These are phyloP conservation scores for Verticillium nonalfalfae DNA, from an alignment of 2,329 filamentous ascomycete species.

Conservation along the genomic window DNA sequence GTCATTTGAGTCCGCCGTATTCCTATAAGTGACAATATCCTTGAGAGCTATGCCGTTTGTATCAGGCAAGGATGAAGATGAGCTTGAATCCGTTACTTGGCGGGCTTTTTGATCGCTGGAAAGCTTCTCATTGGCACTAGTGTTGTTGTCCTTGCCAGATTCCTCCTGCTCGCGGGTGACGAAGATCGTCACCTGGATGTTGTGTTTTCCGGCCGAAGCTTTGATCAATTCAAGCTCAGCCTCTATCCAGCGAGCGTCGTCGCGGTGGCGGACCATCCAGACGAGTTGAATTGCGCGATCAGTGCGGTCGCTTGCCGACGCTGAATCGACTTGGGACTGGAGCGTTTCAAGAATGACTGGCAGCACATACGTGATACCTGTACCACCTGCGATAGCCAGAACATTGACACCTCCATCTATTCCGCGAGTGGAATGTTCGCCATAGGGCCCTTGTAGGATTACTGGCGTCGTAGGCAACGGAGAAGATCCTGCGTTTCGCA, in stretches of 20 bases:
- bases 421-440: constrained; percentile 37
- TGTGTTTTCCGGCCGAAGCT: constrained; percentile 40
- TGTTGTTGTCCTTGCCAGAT: not conserved
- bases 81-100: not conserved
- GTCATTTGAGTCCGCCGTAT: not conserved
- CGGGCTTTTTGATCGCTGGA: not conserved
- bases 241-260: constrained; percentile 52
- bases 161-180: constrained; percentile 12
- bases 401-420: constrained; percentile 32
- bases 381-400: constrained; percentile 31
- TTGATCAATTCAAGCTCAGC: constrained; percentile 47
- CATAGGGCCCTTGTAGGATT: constrained; percentile 59
- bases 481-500: not conserved
- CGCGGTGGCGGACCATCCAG: constrained; percentile 53
- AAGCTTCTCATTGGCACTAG: constrained; percentile 9
- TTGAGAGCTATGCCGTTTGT: constrained; percentile 5
- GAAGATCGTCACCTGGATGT: constrained; percentile 55
- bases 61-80: constrained; percentile 10
- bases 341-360: constrained; percentile 28
- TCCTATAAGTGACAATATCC: not conserved
- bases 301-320: constrained; percentile 8
- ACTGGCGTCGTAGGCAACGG: constrained; percentile 39
- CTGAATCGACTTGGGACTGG: not conserved
- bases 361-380: constrained; percentile 32
- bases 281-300: constrained; percentile 50